A percentile compares a stretch with the other conserved stretches of the same genome.
Evolutionary conservation across 257 asterid species (phyloP).

Genomic region (Cruciata laevipes): DNA sequence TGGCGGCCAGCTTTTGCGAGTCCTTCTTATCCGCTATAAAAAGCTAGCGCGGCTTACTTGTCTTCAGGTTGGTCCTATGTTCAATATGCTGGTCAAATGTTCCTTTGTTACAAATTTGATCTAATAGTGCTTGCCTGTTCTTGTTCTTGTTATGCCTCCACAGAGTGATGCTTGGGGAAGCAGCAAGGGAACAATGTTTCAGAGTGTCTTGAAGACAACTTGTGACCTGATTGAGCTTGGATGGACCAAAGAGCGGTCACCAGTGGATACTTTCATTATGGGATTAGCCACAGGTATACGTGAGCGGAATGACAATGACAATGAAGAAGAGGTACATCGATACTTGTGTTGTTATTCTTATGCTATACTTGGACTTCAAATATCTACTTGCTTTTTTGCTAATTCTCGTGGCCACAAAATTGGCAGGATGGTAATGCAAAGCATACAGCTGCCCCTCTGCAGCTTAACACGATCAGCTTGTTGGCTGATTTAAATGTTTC

Average conservation of each 20-base stretch:
- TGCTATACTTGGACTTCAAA: neutral
- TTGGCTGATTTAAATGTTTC: slow-evolving; percentile 75
- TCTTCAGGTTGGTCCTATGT: slow-evolving; percentile 55
- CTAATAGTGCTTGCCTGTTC: slow-evolving; percentile 14
- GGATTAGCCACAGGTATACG: slow-evolving; percentile 84
- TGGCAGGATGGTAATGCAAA: slow-evolving; percentile 77
- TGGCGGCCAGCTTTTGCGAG: slow-evolving; percentile 89
- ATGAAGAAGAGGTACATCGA: slow-evolving; percentile 63
- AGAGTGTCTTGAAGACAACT: slow-evolving; percentile 77
- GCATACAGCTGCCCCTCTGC: slow-evolving; percentile 64
- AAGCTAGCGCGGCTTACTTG: slow-evolving; percentile 84
- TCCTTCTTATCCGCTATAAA: slow-evolving; percentile 81
- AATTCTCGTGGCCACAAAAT: slow-evolving; percentile 17
- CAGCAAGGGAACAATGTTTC: slow-evolving; percentile 84
- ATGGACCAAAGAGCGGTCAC: slow-evolving; percentile 86
- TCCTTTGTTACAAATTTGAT: slow-evolving; percentile 1
- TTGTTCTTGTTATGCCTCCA: slow-evolving; percentile 9
- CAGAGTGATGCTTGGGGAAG: slow-evolving; percentile 80
- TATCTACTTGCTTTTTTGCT: slow-evolving; percentile 1
- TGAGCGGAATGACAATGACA: slow-evolving; percentile 75
- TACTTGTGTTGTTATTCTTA: neutral
- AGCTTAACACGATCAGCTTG: slow-evolving; percentile 75
- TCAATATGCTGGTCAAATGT: slow-evolving; percentile 12
- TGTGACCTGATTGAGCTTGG: slow-evolving; percentile 87
- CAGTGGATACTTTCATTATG: slow-evolving; percentile 90